Conservation (phyloP, 139 green algal genomes). For the Eudorina sp. region DNA sequence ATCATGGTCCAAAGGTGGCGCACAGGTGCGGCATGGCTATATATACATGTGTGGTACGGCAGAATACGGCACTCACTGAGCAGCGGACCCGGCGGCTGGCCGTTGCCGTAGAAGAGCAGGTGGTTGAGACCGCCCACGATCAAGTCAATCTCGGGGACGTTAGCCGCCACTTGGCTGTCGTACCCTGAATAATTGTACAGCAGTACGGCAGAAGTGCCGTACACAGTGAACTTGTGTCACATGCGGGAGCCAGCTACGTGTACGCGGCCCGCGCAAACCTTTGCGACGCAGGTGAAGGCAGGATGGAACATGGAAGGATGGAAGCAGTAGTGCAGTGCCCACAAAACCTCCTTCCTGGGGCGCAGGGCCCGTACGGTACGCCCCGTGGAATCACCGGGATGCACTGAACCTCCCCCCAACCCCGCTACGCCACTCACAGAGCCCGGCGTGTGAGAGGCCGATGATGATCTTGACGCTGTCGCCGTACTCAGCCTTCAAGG, state of each 20-base stretch:
- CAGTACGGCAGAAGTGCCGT: no score
- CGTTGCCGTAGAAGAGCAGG: conserved; percentile 54
- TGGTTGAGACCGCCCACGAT: conserved; percentile 64
- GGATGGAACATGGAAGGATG: no score
- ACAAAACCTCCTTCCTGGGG: no score
- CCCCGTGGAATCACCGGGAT: no score
- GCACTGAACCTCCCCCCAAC: no score
- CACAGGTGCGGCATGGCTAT: not conserved
- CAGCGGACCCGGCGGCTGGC: not conserved
- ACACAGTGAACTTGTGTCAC: not conserved
- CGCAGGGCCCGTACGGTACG: not conserved
- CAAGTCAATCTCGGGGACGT: conserved; percentile 42
- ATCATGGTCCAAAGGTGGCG: not conserved
- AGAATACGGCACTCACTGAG: not conserved
- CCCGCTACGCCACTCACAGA: conserved; percentile 15
- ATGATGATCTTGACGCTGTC: conserved; percentile 52
- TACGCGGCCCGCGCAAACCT: no score
- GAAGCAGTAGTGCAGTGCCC: no score
- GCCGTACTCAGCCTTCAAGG: conserved; percentile 17
- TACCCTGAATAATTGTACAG: not conserved
- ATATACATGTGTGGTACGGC: not conserved
- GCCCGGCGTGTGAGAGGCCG: conserved; percentile 49
- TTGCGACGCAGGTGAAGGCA: no score
- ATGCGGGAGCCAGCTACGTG: no score
- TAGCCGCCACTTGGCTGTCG: conserved; percentile 18